Conservation (phyloP, 768 basidiomycete genomes). For the Psilocybe azurescens region DNA sequence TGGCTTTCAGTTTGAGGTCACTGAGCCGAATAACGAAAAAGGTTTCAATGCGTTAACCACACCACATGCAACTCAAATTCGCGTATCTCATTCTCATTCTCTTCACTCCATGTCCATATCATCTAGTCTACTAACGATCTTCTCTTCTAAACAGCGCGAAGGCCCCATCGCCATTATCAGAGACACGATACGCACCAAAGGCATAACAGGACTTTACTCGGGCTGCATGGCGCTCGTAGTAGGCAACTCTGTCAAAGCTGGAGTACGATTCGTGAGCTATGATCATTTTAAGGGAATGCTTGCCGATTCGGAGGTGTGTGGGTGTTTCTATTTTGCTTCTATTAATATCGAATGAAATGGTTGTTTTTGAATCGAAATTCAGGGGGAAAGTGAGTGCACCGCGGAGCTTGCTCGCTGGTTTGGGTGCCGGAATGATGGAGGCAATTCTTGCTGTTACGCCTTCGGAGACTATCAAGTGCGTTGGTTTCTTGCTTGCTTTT, state of each 20-base stretch:
- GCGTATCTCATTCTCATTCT: neutral
- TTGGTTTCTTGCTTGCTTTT: slow-evolving; percentile 1
- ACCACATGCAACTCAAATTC: no score
- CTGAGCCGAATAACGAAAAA: no score
- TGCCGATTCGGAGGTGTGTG: slow-evolving; percentile 77
- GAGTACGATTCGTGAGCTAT: slow-evolving; percentile 94
- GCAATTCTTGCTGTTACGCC: slow-evolving; percentile 96
- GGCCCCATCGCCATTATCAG: slow-evolving; percentile 75
- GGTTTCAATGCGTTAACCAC: no score
- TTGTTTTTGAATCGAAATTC: slow-evolving; percentile 3
- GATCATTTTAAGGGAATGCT: slow-evolving; percentile 88
- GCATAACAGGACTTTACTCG: slow-evolving; percentile 88
- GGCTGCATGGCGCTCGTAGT: slow-evolving; percentile 89
- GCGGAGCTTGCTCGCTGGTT: slow-evolving; percentile 78
- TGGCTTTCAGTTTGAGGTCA: no score
- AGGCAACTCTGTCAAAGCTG: slow-evolving; percentile 94
- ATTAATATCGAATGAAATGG: neutral
- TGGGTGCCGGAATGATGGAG: slow-evolving; percentile 91
- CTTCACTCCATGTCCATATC: no score
- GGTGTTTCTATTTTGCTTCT: neutral
- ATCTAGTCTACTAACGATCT: no score
- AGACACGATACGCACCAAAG: slow-evolving; percentile 76
- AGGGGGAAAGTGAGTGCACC: slow-evolving; percentile 95
- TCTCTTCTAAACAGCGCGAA: slow-evolving; percentile 45
- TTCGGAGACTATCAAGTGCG: slow-evolving; percentile 97